Evolutionary conservation across 1,284 basidiomycete genomes (phyloP).

Genomic region (Leucocoprinus gongylophorus): DNA sequence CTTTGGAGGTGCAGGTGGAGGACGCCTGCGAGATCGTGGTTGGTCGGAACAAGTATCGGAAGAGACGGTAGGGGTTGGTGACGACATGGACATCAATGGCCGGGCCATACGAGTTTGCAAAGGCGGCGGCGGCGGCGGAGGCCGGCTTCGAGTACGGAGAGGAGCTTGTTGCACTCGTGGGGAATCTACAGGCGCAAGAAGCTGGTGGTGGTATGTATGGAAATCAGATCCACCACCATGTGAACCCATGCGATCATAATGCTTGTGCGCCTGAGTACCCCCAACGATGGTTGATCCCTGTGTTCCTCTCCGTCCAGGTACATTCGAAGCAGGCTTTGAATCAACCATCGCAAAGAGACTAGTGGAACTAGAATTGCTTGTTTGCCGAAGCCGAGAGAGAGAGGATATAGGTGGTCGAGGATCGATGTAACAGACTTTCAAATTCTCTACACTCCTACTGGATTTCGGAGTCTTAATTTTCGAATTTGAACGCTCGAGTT

Average conservation of each 20-base stretch:
- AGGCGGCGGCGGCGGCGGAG: constrained; percentile 2
- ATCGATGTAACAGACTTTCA: constrained; percentile 23
- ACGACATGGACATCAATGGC: constrained; percentile 6
- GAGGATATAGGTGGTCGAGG: constrained; percentile 29
- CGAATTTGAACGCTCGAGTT: constrained; percentile 31
- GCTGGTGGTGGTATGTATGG: constrained; percentile 17
- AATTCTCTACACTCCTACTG: constrained; percentile 55
- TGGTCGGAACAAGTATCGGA: constrained; percentile 3
- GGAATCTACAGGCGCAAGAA: constrained; percentile 12
- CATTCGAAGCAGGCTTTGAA: constrained; percentile 11
- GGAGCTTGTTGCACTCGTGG: not conserved
- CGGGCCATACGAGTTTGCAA: constrained; percentile 2
- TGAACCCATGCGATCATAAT: constrained; percentile 15
- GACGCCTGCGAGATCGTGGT: constrained; percentile 7
- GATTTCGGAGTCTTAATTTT: constrained; percentile 41
- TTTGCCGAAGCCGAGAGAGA: constrained; percentile 33
- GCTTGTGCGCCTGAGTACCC: constrained; percentile 11
- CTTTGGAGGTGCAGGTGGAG: constrained; percentile 14
- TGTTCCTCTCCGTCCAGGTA: constrained; percentile 21
- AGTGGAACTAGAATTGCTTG: constrained; percentile 45
- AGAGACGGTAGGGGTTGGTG: constrained; percentile 11
- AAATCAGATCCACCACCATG: constrained; percentile 17
- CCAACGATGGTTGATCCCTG: constrained; percentile 16
- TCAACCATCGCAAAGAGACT: constrained; percentile 40
- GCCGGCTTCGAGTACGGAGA: not conserved